phyloP scores from a whole-genome alignment of 306 rosid species.

The Alnus rubra region DNA sequence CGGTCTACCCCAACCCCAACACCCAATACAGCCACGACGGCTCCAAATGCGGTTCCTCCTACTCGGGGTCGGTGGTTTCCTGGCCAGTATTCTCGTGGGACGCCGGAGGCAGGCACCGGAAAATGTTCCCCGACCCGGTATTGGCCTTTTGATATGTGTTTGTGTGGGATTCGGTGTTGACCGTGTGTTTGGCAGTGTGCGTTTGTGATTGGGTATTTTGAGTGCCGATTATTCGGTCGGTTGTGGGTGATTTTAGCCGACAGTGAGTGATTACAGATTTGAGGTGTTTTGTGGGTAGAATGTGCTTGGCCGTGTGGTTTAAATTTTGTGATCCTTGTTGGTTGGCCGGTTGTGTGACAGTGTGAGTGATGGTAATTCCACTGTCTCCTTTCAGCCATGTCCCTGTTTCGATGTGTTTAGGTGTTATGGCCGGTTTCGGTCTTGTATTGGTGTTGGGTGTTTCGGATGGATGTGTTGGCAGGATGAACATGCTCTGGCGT shows the following conservation, averaged over 20 bases:
- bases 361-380: too few relatives aligned
- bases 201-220: conserved; percentile 49
- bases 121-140: conserved; percentile 64
- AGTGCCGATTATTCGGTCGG: too few relatives aligned
- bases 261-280: too few relatives aligned
- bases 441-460: conserved; percentile 28
- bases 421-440: conserved; percentile 41
- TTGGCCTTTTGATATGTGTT: too few relatives aligned
- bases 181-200: conserved; percentile 48
- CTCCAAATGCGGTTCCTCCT: conserved; percentile 82
- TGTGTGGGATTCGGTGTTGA: too few relatives aligned
- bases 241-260: too few relatives aligned
- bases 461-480: conserved; percentile 32
- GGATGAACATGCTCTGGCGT: conserved; percentile 52
- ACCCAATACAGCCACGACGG: conserved; percentile 77
- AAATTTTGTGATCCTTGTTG: too few relatives aligned
- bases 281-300: too few relatives aligned
- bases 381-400: background rate
- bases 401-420: conserved; percentile 53
- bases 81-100: conserved; percentile 83
- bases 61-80: conserved; percentile 77
- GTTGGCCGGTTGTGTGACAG: too few relatives aligned
- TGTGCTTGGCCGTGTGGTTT: too few relatives aligned
- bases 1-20: too few relatives aligned
- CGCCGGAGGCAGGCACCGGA: conserved; percentile 86